A percentile compares a stretch with the other conserved stretches of the same genome.
Evolutionary conservation across 345 rosid genomes (phyloP).

Genomic region (Aquilaria yunnanensis): DNA sequence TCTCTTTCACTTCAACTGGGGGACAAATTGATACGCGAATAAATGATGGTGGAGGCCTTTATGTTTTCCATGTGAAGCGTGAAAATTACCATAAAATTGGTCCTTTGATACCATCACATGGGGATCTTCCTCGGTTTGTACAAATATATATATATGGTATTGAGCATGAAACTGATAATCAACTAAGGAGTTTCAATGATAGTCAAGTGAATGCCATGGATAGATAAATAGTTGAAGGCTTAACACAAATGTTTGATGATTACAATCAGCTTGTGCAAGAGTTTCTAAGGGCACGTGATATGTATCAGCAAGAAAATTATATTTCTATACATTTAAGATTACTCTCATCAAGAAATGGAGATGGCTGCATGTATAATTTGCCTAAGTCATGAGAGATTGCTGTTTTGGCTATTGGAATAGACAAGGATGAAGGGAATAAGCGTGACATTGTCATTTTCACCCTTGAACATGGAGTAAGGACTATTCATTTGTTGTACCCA

Average conservation of each 20-base stretch:
- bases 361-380: no score
- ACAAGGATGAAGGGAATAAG: no score
- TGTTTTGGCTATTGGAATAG: no score
- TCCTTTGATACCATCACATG: background rate
- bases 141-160: background rate
- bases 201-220: background rate
- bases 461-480: no score
- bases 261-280: background rate
- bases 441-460: no score
- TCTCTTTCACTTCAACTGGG: background rate
- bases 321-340: no score
- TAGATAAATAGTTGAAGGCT: background rate
- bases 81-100: background rate
- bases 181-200: background rate
- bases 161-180: background rate
- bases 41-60: background rate
- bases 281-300: background rate
- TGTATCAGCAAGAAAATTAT: background rate
- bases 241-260: background rate
- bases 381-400: no score
- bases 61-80: background rate
- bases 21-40: background rate
- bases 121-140: background rate
- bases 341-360: no score
- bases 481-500: no score